Conservation (phyloP, 2,329 filamentous ascomycete genomes). For the Neopestalotiopsis sp. region DNA sequence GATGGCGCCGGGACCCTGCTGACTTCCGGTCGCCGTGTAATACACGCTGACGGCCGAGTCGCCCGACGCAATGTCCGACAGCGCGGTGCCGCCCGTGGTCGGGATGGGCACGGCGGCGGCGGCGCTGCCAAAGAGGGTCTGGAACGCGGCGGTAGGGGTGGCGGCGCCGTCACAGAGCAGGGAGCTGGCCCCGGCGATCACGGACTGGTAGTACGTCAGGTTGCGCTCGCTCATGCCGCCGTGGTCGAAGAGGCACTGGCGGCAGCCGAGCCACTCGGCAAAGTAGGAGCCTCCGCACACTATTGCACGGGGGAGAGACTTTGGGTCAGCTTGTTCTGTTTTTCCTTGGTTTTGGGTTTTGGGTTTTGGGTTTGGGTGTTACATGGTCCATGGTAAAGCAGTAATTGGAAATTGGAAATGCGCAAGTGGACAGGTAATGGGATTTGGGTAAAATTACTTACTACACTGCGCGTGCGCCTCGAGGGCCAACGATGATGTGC, state of each 20-base stretch:
- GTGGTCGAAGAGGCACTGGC: constrained; percentile 46
- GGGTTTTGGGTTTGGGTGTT: neutral
- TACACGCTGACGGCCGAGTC: constrained; percentile 48
- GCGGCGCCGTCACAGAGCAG: constrained; percentile 39
- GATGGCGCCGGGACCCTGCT: constrained; percentile 46
- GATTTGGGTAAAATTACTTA: too few species aligned
- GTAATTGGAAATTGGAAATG: neutral
- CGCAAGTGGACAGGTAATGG: neutral
- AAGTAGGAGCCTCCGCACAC: constrained; percentile 49
- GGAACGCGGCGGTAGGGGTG: constrained; percentile 43
- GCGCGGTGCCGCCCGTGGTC: constrained; percentile 38
- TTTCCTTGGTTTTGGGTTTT: neutral
- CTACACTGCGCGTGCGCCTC: constrained; percentile 43
- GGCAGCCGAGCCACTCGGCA: constrained; percentile 47
- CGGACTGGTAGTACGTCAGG: constrained; percentile 37
- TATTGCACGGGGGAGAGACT: neutral
- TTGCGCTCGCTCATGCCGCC: constrained; percentile 44
- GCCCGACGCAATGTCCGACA: constrained; percentile 40
- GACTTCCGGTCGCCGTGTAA: constrained; percentile 42
- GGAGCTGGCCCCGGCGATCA: constrained; percentile 42
- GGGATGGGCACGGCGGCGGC: constrained; percentile 32
- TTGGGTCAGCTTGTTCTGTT: neutral
- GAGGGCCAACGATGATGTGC: constrained; percentile 34
- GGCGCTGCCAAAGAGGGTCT: constrained; percentile 39
- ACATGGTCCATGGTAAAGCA: too few species aligned